Evolutionary conservation across 2,329 filamentous ascomycete species (phyloP).

Genomic region (Didymella glomerata): DNA sequence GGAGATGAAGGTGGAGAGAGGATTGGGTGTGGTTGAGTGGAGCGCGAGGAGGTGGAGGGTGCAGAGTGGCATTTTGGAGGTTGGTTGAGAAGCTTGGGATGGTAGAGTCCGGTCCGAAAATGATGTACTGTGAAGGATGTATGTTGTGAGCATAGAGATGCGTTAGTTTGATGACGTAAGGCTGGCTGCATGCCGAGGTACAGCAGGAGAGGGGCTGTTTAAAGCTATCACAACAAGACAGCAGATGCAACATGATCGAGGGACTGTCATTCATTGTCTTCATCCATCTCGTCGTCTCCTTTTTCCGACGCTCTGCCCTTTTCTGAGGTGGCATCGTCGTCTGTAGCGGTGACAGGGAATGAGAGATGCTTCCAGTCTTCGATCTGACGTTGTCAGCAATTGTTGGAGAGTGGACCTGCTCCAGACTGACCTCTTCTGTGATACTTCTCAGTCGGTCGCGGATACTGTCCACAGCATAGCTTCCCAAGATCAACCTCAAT

Average conservation of each 20-base stretch:
- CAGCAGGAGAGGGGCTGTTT: not conserved
- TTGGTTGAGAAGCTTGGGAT: not conserved
- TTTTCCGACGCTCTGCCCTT: conserved; percentile 27
- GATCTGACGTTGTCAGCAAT: conserved; percentile 24
- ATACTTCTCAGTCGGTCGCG: conserved; percentile 87
- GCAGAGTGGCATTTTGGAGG: conserved; percentile 58
- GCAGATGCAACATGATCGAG: not conserved
- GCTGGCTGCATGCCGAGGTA: conserved; percentile 31
- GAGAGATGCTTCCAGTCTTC: conserved; percentile 42
- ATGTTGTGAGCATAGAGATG: not conserved
- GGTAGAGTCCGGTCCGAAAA: not conserved
- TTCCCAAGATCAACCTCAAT: conserved; percentile 83
- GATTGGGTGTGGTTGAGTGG: conserved; percentile 41
- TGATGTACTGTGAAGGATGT: not conserved
- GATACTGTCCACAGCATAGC: conserved; percentile 95
- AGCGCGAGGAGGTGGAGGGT: conserved; percentile 59
- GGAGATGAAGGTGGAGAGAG: conserved; percentile 51
- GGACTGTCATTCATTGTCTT: conserved; percentile 23
- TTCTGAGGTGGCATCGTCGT: conserved; percentile 34
- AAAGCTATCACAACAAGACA: not conserved
- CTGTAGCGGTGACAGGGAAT: conserved; percentile 29
- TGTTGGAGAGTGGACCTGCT: no score
- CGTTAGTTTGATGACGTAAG: conserved; percentile 36
- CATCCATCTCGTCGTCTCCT: conserved; percentile 37
- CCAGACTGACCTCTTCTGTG: conserved; percentile 77